Conservation (phyloP, 73 alveolate species). For the Paramecium octaurelia region DNA sequence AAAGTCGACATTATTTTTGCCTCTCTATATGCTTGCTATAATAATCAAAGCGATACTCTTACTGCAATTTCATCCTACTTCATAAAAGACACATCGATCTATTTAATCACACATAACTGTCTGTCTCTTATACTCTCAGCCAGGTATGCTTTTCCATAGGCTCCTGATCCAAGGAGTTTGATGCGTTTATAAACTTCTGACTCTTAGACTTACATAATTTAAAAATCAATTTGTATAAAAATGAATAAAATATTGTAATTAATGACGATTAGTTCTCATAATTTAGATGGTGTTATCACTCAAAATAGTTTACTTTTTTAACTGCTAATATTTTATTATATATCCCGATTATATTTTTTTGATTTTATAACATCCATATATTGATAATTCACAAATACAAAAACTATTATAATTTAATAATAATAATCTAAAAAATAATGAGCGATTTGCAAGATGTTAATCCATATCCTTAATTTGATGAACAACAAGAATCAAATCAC, state of each 20-base stretch:
- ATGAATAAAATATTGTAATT: not conserved
- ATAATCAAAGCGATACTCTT: not conserved
- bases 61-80: constrained; percentile 41
- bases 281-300: not conserved
- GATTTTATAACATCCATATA: not conserved
- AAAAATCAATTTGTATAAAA: not conserved
- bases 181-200: constrained; percentile 53
- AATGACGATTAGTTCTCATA: not conserved
- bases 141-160: constrained; percentile 86
- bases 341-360: not conserved
- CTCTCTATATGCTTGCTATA: constrained; percentile 74
- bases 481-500: not conserved
- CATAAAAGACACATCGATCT: constrained; percentile 70
- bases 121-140: constrained; percentile 74
- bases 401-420: not conserved
- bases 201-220: constrained; percentile 17
- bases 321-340: not conserved
- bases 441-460: not conserved
- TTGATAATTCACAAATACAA: not conserved
- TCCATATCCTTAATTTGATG: constrained; percentile 29
- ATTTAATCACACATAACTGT: constrained; percentile 70
- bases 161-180: constrained; percentile 84
- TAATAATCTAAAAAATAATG: not conserved
- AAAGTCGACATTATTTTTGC: constrained; percentile 71
- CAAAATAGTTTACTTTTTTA: not conserved